A percentile compares a stretch with the other conserved stretches of the same genome.
Evolutionary conservation across 495 filamentous ascomycete species (phyloP).

Genomic region (Aspergillus cristatus): DNA sequence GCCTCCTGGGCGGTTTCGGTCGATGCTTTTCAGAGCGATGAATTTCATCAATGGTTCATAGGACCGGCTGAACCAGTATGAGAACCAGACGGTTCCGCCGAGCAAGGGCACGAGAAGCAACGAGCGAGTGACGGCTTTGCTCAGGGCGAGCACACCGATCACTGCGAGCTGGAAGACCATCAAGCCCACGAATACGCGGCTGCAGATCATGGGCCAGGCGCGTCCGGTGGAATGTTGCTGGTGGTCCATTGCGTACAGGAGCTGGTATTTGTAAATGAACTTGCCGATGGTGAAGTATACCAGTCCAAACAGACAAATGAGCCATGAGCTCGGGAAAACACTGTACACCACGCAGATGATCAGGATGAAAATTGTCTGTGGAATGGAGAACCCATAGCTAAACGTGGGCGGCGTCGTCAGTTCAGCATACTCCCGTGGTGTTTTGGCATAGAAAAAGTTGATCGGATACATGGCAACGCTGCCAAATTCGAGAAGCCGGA

Average conservation of each 20-base stretch:
- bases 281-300: conserved; percentile 83
- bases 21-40: conserved; percentile 81
- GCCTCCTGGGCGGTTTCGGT: conserved; percentile 35
- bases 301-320: conserved; percentile 74
- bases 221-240: conserved; percentile 88
- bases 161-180: conserved; percentile 85
- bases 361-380: conserved; percentile 80
- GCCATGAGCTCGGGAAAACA: conserved; percentile 71
- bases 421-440: conserved; percentile 84
- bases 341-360: conserved; percentile 95
- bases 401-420: conserved; percentile 76
- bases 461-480: conserved; percentile 79
- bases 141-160: conserved; percentile 76
- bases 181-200: conserved; percentile 73
- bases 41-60: conserved; percentile 85
- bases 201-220: conserved; percentile 93
- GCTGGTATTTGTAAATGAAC: conserved; percentile 96
- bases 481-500: conserved; percentile 85
- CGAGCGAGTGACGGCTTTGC: conserved; percentile 58
- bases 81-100: conserved; percentile 73
- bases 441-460: conserved; percentile 65
- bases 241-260: conserved; percentile 97
- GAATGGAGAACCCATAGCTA: conserved; percentile 92
- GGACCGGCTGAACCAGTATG: conserved; percentile 59
- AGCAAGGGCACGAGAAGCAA: conserved; percentile 68